Conservation (phyloP, 106 monocot genomes). For the Platanthera guangdongensis region DNA sequence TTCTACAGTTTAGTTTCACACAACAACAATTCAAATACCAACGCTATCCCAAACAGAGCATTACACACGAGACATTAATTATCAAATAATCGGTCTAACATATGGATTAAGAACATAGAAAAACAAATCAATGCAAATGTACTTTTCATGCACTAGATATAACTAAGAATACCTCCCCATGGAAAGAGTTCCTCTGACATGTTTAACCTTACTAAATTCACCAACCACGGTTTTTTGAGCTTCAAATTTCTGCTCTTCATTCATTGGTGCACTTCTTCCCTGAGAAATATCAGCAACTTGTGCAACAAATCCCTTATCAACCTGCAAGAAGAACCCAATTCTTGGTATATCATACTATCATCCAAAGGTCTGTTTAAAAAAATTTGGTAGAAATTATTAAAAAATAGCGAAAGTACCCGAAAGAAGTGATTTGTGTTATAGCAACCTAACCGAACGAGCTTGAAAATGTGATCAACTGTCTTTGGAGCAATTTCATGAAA, state of each 20-base stretch:
- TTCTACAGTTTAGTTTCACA: too few species aligned
- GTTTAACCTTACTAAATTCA: conserved; percentile 92
- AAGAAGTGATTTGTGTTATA: conserved; percentile 98
- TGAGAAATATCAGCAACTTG: conserved; percentile 89
- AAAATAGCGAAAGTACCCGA: conserved; percentile 40
- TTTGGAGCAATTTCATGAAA: conserved; percentile 78
- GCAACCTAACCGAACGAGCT: conserved; percentile 81
- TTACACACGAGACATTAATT: not conserved
- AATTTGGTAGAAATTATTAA: not conserved
- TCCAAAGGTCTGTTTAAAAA: not conserved
- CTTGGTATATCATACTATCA: not conserved
- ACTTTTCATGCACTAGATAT: not conserved
- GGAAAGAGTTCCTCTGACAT: conserved; percentile 91
- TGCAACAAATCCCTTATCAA: conserved; percentile 96
- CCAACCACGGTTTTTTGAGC: conserved; percentile 89
- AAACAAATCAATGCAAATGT: conserved; percentile 1
- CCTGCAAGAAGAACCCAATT: conserved; percentile 26
- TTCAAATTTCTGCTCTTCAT: conserved; percentile 68
- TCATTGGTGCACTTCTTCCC: conserved; percentile 86
- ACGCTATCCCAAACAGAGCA: too few species aligned
- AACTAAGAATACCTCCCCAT: conserved; percentile 77
- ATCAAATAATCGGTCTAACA: not conserved
- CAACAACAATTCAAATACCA: too few species aligned
- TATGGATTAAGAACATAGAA: not conserved
- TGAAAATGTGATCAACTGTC: conserved; percentile 97